Evolutionary conservation across 179 eudicot species (phyloP).

Genomic region (Sideroxylon spinosum): DNA sequence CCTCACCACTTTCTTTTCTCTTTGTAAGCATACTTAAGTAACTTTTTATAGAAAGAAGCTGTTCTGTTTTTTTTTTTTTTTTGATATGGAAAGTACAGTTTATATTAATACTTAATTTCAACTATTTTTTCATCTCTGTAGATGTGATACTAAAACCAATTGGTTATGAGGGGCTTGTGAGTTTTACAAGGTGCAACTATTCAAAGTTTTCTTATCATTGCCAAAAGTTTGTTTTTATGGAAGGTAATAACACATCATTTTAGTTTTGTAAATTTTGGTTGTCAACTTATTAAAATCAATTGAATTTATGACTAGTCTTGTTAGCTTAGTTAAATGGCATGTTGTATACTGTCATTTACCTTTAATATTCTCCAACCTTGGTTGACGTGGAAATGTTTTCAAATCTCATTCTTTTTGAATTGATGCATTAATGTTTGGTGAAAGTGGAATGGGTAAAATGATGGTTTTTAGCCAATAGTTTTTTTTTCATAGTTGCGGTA

Average conservation of each 20-base stretch:
- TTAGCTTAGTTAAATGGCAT: too few relatives aligned
- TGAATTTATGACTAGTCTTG: too few relatives aligned
- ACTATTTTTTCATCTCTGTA: conserved; percentile 29
- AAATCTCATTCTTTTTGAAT: background rate
- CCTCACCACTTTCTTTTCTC: background rate
- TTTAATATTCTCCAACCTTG: too few relatives aligned
- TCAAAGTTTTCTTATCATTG: conserved; percentile 61
- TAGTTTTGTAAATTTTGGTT: background rate
- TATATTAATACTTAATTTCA: background rate
- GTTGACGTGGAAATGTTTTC: conserved; percentile 3
- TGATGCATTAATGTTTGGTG: too few relatives aligned
- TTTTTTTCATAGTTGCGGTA: too few relatives aligned
- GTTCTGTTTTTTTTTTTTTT: too few relatives aligned
- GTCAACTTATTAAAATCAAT: background rate
- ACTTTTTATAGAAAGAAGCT: background rate
- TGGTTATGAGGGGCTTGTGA: conserved; percentile 35
- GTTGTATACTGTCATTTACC: too few relatives aligned
- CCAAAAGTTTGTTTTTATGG: conserved; percentile 54
- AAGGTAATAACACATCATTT: conserved; percentile 36
- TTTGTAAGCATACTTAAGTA: background rate
- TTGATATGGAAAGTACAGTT: background rate
- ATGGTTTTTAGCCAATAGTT: too few relatives aligned
- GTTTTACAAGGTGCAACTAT: conserved; percentile 31
- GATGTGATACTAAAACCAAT: conserved; percentile 42
- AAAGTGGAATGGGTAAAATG: too few relatives aligned